Base-by-base conservation (phyloP, 441 rosid species). In the Jatropha podagrica region DNA sequence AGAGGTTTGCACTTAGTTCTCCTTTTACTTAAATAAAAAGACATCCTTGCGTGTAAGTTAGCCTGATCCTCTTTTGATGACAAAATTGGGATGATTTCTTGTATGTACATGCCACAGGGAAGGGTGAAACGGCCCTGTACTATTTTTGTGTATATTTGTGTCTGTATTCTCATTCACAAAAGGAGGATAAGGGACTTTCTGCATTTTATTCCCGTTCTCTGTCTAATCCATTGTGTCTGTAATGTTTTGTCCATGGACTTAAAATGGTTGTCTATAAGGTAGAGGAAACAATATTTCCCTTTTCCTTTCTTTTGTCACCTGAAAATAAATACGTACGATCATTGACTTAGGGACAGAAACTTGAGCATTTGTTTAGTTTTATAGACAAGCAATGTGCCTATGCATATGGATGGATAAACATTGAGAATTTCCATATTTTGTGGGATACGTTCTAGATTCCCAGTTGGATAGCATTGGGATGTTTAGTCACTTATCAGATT, bases 1-100 rank as follows among this genome's bases (percentile, higher is more conserved):
- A 87, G 95, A 88, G 97, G 98, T 92, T 78, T 67, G 85, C 79
- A 4, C 60, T 14, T 46, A 20, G 17, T 65, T 58, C 58, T 65
- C 49, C 58, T 23, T 73, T 65, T 15, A 11, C 46, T n/a, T 41
- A 68, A 76, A 23, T 37, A 51, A 68, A 17, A 14, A 69, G 44
- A 8, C 62, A 54, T 54, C 17, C 17, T 61, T 12, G 4, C 18
- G 5, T 69, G 18, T 37, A 69, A 4, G 26, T 18, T 69, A 18
- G n/a, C n/a, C 46, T 61, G 18, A 51, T 69, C 49, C 4, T 17
- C 2, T 18, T 32, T 69, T 69, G 44, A 18, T 27, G 26, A 12
- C 4, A n/a, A 32, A 26, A 52, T 49, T 26, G 13, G 51, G 46
- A 51, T 48, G 38, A 48, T 2, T 67, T 48, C n/a, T 48, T 26